A percentile compares a stretch with the other conserved stretches of the same genome.
Conservation (phyloP, 306 rosid genomes). For the Vicia villosa region DNA sequence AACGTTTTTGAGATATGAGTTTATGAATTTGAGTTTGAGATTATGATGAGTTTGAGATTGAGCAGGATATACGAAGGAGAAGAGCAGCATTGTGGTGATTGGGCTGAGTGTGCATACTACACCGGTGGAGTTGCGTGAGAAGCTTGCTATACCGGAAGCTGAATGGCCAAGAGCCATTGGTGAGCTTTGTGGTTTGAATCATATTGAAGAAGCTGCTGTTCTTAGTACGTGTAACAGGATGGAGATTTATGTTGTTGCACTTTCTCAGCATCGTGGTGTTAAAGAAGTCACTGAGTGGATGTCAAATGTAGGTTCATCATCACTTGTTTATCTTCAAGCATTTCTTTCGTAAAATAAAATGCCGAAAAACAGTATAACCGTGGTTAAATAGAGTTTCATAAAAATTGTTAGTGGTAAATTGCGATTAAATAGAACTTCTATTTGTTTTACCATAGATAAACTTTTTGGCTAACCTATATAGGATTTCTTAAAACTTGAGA, state of each 20-base stretch:
- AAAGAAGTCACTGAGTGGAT: conserved; percentile 99
- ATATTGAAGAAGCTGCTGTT: conserved; percentile 98
- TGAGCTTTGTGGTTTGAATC: conserved; percentile 90
- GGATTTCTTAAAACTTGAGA: no score
- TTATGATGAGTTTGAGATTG: not conserved
- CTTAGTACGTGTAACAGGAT: conserved; percentile 98
- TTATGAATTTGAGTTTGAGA: conserved; percentile 4
- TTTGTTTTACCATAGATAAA: no score
- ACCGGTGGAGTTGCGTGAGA: conserved; percentile 97
- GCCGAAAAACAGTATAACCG: no score
- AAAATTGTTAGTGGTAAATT: no score
- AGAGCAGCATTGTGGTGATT: conserved; percentile 92
- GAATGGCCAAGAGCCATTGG: conserved; percentile 99
- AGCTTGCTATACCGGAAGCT: conserved; percentile 97
- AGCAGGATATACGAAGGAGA: conserved; percentile 95
- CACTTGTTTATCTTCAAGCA: not conserved
- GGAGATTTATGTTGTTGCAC: conserved; percentile 98
- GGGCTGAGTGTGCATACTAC: conserved; percentile 94
- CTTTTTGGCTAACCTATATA: no score
- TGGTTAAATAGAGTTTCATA: no score
- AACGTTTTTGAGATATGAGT: not conserved
- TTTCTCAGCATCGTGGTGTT: conserved; percentile 97
- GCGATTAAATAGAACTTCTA: no score
- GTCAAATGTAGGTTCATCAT: conserved; percentile 66
- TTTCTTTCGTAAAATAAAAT: not conserved